These are phyloP conservation scores for Sporothrix humicola DNA, from an alignment of 2,329 filamentous ascomycete species.

Conservation along the genomic window DNA sequence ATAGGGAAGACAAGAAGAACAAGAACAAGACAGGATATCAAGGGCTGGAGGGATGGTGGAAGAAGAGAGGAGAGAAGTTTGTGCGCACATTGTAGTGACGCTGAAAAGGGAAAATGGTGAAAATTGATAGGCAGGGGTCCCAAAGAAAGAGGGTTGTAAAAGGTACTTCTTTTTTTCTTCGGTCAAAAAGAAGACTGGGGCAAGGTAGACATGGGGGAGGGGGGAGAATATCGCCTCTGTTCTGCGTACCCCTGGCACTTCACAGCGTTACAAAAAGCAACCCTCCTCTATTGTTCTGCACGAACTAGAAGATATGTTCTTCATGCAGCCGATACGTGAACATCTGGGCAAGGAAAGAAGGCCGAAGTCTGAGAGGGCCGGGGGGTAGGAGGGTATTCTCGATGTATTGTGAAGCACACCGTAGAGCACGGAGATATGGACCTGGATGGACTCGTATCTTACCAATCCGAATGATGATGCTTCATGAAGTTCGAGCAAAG, in stretches of 20 bases:
- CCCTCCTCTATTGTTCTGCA: neutral
- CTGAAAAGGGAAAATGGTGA: conserved; percentile 21
- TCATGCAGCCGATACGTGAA: conserved; percentile 15
- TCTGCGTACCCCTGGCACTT: conserved; percentile 10
- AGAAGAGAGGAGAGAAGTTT: conserved; percentile 6
- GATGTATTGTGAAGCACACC: neutral
- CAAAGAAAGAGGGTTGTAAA: neutral
- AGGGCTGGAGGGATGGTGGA: neutral
- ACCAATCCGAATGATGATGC: neutral
- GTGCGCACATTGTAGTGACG: conserved; percentile 20
- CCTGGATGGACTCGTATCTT: neutral
- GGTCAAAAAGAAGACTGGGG: neutral
- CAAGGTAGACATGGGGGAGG: neutral
- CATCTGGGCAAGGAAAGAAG: conserved; percentile 11
- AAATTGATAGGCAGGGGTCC: conserved; percentile 3
- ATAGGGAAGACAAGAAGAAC: neutral
- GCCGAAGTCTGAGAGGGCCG: neutral
- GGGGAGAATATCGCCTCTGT: neutral
- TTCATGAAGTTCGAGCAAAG: neutral
- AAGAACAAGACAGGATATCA: conserved; percentile 22
- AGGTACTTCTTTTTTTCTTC: neutral
- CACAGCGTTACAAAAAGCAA: neutral
- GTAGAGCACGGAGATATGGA: neutral
- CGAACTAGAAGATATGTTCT: conserved; percentile 14
- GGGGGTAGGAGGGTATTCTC: neutral